Evolutionary conservation across 805 yeast species (phyloP).

Genomic region (Lipomyces orientalis): DNA sequence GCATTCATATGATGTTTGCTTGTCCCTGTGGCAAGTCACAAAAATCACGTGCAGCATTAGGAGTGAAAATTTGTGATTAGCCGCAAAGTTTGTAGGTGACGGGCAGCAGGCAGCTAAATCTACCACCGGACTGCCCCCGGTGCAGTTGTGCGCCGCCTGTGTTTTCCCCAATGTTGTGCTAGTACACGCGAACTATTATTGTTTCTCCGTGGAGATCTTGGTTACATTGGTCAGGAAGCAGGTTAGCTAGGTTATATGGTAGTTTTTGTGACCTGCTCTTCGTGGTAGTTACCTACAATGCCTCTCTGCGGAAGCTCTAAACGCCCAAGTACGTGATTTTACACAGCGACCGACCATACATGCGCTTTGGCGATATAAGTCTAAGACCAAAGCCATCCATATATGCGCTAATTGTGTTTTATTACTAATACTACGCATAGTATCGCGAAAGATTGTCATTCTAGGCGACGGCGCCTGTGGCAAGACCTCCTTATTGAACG

Average conservation of each 20-base stretch:
- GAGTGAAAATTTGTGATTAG: too few species aligned
- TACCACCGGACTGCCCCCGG: too few species aligned
- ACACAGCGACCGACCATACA: background rate
- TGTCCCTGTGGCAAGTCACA: too few species aligned
- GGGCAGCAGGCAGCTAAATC: too few species aligned
- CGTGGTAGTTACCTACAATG: constrained; percentile 41
- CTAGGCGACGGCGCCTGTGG: constrained; percentile 75
- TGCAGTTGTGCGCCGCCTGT: too few species aligned
- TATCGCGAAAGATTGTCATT: constrained; percentile 37
- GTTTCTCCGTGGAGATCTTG: background rate
- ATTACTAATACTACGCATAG: constrained; percentile 13
- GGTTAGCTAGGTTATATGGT: background rate
- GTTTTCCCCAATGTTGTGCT: too few species aligned
- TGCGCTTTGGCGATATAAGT: background rate
- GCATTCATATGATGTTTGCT: too few species aligned
- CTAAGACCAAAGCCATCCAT: background rate
- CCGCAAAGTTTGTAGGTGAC: too few species aligned
- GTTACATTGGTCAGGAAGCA: background rate
- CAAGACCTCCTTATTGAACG: constrained; percentile 90
- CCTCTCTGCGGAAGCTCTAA: constrained; percentile 47
- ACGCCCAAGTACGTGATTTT: constrained; percentile 29
- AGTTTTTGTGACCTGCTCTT: background rate
- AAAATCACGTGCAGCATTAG: too few species aligned
- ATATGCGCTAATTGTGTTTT: background rate
- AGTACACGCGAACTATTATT: too few species aligned